phyloP scores from a whole-genome alignment of 306 rosid species.

The Cucumis cinereus region DNA sequence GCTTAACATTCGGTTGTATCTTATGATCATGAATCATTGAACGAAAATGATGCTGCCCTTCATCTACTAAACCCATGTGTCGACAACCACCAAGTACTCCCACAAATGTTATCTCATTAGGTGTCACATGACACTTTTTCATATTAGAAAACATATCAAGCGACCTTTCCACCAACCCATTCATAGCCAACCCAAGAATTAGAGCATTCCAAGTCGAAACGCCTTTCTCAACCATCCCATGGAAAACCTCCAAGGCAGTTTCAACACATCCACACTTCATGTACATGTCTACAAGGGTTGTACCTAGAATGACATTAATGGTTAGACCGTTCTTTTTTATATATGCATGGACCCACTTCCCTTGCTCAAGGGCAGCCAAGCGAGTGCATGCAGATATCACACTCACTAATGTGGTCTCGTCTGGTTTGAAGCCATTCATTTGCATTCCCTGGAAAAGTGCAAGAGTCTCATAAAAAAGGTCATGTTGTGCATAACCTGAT shows the following conservation, averaged over 20 bases:
- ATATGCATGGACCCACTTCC: constrained; percentile 79
- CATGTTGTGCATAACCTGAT: constrained; percentile 70
- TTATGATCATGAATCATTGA: constrained; percentile 50
- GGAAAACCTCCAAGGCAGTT: constrained; percentile 53
- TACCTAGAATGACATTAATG: constrained; percentile 28
- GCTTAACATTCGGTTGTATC: constrained; percentile 55
- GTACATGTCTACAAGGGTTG: constrained; percentile 46
- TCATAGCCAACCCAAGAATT: constrained; percentile 78
- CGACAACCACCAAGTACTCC: constrained; percentile 32
- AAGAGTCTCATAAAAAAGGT: constrained; percentile 48
- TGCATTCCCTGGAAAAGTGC: constrained; percentile 67
- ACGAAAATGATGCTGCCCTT: constrained; percentile 31
- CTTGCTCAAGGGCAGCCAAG: constrained; percentile 55
- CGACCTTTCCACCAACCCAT: constrained; percentile 56
- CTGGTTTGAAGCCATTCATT: constrained; percentile 44
- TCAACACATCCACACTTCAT: constrained; percentile 76
- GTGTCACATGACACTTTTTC: constrained; percentile 33
- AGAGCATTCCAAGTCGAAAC: constrained; percentile 84
- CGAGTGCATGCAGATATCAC: constrained; percentile 70
- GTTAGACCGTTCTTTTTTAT: constrained; percentile 30
- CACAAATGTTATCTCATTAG: constrained; percentile 77
- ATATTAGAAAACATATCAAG: constrained; percentile 48
- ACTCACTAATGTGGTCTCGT: constrained; percentile 59
- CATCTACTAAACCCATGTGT: constrained; percentile 5
- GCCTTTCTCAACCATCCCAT: constrained; percentile 40